Percentiles rank a stretch among this genome's conserved stretches.
Evolutionary conservation across 495 filamentous ascomycete species (phyloP).

Genomic region (Lasiosphaeria miniovina): DNA sequence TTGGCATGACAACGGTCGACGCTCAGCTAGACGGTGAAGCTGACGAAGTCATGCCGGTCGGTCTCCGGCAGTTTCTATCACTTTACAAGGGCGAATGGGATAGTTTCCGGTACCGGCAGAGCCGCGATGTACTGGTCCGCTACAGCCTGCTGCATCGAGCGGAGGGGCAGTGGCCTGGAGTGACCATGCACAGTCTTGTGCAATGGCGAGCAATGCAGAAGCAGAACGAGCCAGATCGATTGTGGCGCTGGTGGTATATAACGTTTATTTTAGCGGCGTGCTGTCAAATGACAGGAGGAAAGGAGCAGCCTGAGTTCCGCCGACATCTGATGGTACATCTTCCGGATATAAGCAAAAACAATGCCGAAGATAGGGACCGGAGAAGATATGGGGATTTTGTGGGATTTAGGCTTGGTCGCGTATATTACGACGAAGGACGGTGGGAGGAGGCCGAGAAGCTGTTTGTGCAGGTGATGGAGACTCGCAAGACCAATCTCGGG

Average conservation of each 20-base stretch:
- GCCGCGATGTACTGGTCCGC: constrained; percentile 23
- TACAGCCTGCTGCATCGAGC: constrained; percentile 26
- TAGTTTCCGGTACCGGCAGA: constrained; percentile 24
- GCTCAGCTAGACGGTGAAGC: constrained; percentile 9
- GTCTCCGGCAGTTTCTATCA: constrained; percentile 17
- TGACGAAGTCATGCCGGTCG: constrained; percentile 1
- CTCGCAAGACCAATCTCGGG: too few relatives aligned
- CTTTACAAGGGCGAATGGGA: constrained; percentile 24
- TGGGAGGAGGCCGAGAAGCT: too few relatives aligned
- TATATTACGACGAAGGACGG: background rate
- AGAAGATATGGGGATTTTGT: constrained; percentile 3
- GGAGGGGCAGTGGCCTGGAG: constrained; percentile 21
- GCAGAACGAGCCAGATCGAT: constrained; percentile 9
- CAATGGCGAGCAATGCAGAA: constrained; percentile 25
- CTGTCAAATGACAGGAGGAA: constrained; percentile 10
- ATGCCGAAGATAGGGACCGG: background rate
- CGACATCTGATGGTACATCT: constrained; percentile 25
- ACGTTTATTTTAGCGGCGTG: constrained; percentile 16
- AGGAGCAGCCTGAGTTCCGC: constrained; percentile 23
- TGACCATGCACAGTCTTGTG: constrained; percentile 27
- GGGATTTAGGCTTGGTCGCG: background rate
- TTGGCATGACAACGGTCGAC: constrained; percentile 15
- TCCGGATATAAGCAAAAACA: constrained; percentile 23
- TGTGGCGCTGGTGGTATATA: constrained; percentile 17
- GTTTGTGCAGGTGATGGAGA: too few relatives aligned